Base-by-base conservation (phyloP, 2,329 filamentous ascomycete genomes). In the Knufia petricola region DNA sequence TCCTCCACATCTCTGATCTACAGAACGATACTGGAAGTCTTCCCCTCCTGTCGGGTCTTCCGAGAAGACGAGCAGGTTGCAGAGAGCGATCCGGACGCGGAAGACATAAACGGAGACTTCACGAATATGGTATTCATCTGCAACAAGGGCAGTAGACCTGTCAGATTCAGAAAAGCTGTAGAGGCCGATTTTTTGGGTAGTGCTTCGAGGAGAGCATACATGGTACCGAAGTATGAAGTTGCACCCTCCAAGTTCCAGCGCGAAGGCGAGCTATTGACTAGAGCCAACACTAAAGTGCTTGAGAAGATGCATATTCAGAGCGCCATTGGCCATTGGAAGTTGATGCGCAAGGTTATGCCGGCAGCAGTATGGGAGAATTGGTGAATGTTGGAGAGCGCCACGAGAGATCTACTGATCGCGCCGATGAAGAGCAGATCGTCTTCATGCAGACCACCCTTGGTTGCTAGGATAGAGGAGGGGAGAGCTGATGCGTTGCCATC, bases 101-200 rank as follows among this genome's bases (percentile, higher is more conserved):
- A 71, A 15, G 72, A 70, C 2, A 67, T 69, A 12, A 49, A 51
- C 15, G 39, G 38, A 23, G 86, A 95, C 61, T 95, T 96, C 64
- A 87, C 88, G 63, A 98, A 98, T 70, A 87, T 96, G 77, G 85
- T 96, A 40, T 81, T 96, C 52, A 95, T 95, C 70, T 98, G 92
- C 73, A 55, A 61, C 23, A 61, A 54, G 15, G 15, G n/a, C 10
- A 17, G 23, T 3, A 26, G 32, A 3, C 67, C 69, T 0, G 67
- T 88, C 31, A 69, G 62, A 0, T 96, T 96, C 70, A 77, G 89
- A 10, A 60, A 71, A 13, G 78, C 88, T 0, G 69, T 66, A 0
- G 64, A 74, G 4, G 68, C 70, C 1, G 92, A 98, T 61, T 82
- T 78, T 59, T 69, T 95, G 28, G 76, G 77, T 31, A 94, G 85